Base-by-base conservation (phyloP, 2,329 filamentous ascomycete species). In the Pseudopyricularia cyperi region DNA sequence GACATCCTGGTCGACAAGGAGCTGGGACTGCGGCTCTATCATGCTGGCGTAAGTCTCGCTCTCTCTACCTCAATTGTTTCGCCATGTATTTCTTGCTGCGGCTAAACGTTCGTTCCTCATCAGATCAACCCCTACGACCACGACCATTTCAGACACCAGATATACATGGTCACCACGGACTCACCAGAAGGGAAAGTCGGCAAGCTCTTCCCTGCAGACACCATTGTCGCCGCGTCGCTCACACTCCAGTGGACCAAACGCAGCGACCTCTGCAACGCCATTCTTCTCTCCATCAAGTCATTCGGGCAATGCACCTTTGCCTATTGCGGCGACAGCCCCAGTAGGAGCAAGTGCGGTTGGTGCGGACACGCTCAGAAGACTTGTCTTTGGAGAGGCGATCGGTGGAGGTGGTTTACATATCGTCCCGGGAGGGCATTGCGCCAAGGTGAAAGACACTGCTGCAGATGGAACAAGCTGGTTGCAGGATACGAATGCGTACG, bases 81-180 rank as follows among this genome's bases (percentile, higher is more conserved):
- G 11, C 4, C 1, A 14, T 7, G 22, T 22, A 7, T 9, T 14
- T 26, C 22, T 30, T 19, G 46, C 8, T 7, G 14, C 26, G 14
- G 9, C 15, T 5, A 15, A 4, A 4, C 4, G 28, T 17, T 2
- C 12, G 4, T n/a, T 24, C 28, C 6, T 47, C 2, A 8, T 22
- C 12, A 50, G 48, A 51, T 51, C 30, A 51, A 51, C 39, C 50
- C 50, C 28, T 46, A 51, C 39, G 50, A 51, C n/a, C 37, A 34
- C 8, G 50, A 51, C 17, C 50, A 51, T 26, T 51, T 51, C 39
- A 35, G 50, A 32, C 50, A 51, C 50, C 50, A 51, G 39, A 46
- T 51, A 28, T 51, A 51, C 28, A 28, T 51, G 11, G 50, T 51
- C 30, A 28, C 42, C 28, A 34, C 14, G 9, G 17, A 35, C 47